A percentile compares a stretch with the other conserved stretches of the same genome.
These are phyloP conservation scores for Xylariaceae sp. DNA, from an alignment of 2,329 filamentous ascomycete genomes.

Conservation along the genomic window DNA sequence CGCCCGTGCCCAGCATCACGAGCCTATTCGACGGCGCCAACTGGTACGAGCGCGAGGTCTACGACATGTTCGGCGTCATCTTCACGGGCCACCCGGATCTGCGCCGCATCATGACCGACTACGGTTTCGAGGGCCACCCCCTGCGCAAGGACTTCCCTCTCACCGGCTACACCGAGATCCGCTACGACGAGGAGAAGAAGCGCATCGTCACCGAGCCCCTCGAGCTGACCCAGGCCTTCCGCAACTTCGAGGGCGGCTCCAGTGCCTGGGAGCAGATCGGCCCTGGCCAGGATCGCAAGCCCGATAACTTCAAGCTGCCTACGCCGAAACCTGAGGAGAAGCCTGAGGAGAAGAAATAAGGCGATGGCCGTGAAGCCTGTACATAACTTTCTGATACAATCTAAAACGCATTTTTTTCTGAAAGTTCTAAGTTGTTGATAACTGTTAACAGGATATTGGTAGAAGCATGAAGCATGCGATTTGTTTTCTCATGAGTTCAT, in stretches of 20 bases:
- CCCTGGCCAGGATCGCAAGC: conserved; percentile 69
- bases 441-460: not conserved
- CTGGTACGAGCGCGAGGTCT: conserved; percentile 98
- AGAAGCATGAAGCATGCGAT: not conserved
- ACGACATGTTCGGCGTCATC: conserved; percentile 96
- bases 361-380: conserved; percentile 26
- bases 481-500: not conserved
- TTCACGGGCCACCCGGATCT: conserved; percentile 93
- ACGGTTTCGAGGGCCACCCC: conserved; percentile 97
- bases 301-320: conserved; percentile 87
- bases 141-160: conserved; percentile 96
- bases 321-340: conserved; percentile 92
- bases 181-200: conserved; percentile 99
- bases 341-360: conserved; percentile 89
- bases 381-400: conserved; percentile 31
- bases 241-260: conserved; percentile 91
- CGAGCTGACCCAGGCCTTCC: conserved; percentile 95
- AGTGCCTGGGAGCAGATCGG: conserved; percentile 64
- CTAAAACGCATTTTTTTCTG: conserved; percentile 9
- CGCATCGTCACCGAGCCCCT: conserved; percentile 96
- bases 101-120: conserved; percentile 97
- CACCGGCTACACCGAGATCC: conserved; percentile 95
- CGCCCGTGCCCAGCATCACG: conserved; percentile 84
- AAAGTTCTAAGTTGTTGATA: not conserved
- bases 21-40: conserved; percentile 89